These are phyloP conservation scores for Meredithiella fracta DNA, from an alignment of 2,329 filamentous ascomycete species.

Conservation along the genomic window DNA sequence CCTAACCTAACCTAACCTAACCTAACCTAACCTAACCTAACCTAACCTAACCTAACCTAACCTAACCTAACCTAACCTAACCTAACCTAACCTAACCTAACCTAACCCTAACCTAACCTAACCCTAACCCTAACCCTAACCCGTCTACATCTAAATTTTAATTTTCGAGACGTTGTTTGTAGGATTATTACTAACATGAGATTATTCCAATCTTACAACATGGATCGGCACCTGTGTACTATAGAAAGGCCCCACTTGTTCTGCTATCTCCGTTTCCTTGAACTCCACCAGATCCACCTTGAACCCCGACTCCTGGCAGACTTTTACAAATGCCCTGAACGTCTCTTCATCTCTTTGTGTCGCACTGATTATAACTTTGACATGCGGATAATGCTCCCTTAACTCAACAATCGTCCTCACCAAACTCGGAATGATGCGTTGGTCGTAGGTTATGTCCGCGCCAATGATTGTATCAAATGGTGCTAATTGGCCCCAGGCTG, in stretches of 20 bases:
- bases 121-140: too few species aligned
- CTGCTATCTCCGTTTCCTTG: constrained; percentile 21
- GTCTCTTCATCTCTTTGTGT: constrained; percentile 56
- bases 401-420: constrained; percentile 48
- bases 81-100: too few species aligned
- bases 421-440: constrained; percentile 43
- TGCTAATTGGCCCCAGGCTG: constrained; percentile 12
- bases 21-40: too few species aligned
- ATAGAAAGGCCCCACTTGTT: constrained; percentile 49
- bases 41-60: too few species aligned
- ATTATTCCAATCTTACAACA: constrained; percentile 21
- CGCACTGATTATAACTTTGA: constrained; percentile 49
- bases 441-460: constrained; percentile 66
- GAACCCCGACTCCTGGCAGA: constrained; percentile 35
- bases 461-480: constrained; percentile 50
- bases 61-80: too few species aligned
- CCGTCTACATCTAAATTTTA: too few species aligned
- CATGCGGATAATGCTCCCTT: constrained; percentile 36
- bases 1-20: too few species aligned
- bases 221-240: constrained; percentile 41
- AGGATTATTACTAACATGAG: too few species aligned
- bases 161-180: too few species aligned
- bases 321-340: constrained; percentile 44
- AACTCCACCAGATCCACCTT: constrained; percentile 29
- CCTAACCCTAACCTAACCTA: too few species aligned